These are phyloP conservation scores for Kodamaea leandrae DNA, from an alignment of 805 yeast species.

Conservation along the genomic window DNA sequence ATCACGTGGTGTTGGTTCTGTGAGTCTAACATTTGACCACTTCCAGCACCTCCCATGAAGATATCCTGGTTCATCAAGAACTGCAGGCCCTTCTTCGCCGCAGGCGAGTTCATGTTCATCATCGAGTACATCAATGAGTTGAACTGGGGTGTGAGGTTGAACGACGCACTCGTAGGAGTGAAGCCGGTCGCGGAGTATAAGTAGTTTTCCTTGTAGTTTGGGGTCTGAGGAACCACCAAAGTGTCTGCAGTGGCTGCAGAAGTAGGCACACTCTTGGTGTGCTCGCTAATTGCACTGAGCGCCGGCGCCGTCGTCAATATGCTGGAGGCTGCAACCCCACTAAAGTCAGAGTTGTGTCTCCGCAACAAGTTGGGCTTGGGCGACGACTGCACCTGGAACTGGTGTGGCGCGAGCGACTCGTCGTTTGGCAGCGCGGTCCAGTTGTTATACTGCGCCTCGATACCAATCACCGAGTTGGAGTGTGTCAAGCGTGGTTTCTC, in stretches of 20 bases:
- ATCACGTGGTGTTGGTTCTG: constrained; percentile 10
- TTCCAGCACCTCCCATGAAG: constrained; percentile 17
- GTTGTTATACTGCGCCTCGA: constrained; percentile 16
- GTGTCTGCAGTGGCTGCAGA: constrained; percentile 6
- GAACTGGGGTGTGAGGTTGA: constrained; percentile 41
- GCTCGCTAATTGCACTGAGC: constrained; percentile 15
- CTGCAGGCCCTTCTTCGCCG: constrained; percentile 16
- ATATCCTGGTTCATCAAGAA: constrained; percentile 29
- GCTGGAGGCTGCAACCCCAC: constrained; percentile 14
- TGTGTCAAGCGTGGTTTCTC: constrained; percentile 21
- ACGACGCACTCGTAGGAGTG: constrained; percentile 26
- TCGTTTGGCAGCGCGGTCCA: no score
- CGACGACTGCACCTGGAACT: not conserved
- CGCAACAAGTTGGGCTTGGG: constrained; percentile 14
- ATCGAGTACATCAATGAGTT: constrained; percentile 39
- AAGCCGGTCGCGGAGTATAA: constrained; percentile 26
- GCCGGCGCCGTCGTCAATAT: constrained; percentile 4
- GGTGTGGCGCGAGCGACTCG: not conserved
- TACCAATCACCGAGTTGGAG: constrained; percentile 28
- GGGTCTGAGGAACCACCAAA: constrained; percentile 33
- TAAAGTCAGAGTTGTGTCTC: constrained; percentile 26
- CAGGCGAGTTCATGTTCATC: constrained; percentile 35
- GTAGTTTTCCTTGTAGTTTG: constrained; percentile 29
- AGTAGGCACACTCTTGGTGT: not conserved
- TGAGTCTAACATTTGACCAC: constrained; percentile 6